These are phyloP conservation scores for Irpex lacteus DNA, from an alignment of 1,284 basidiomycete genomes.

Conservation along the genomic window DNA sequence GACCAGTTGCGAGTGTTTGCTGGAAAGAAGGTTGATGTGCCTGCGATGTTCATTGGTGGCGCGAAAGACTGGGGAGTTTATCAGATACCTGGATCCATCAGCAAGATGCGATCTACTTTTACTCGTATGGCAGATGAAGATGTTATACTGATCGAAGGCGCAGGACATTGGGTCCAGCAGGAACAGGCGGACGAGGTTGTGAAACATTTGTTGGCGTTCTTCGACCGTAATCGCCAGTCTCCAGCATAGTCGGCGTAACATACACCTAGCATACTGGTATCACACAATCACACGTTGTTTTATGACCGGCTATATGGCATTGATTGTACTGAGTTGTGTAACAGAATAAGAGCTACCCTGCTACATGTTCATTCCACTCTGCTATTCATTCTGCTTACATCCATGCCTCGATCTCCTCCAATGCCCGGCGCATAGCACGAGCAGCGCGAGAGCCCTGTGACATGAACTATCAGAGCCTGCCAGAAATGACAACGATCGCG, in stretches of 20 bases:
- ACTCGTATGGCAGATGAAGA: conserved; percentile 1
- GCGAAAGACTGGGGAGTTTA: conserved; percentile 56
- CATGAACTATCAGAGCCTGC: neutral
- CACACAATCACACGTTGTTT: neutral
- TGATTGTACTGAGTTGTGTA: neutral
- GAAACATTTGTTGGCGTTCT: conserved; percentile 33
- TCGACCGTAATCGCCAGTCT: conserved; percentile 14
- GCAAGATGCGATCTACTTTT: conserved; percentile 35
- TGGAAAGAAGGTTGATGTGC: conserved; percentile 42
- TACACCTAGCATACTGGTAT: no score
- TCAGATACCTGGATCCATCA: conserved; percentile 45
- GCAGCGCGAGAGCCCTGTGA: conserved; percentile 19
- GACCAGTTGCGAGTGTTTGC: conserved; percentile 20
- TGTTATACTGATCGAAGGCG: conserved; percentile 47
- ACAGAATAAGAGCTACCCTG: neutral
- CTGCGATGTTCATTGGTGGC: conserved; percentile 53
- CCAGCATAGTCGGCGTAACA: no score
- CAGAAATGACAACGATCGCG: neutral
- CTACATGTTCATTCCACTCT: neutral
- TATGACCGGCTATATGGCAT: neutral
- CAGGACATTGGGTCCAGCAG: conserved; percentile 63
- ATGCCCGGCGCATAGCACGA: conserved; percentile 14
- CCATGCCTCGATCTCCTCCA: conserved; percentile 10
- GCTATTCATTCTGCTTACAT: neutral
- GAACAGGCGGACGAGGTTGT: conserved; percentile 34